Percentiles rank a stretch among this genome's conserved stretches.
Evolutionary conservation across 345 rosid genomes (phyloP).

Genomic region (Hypericum perforatum): DNA sequence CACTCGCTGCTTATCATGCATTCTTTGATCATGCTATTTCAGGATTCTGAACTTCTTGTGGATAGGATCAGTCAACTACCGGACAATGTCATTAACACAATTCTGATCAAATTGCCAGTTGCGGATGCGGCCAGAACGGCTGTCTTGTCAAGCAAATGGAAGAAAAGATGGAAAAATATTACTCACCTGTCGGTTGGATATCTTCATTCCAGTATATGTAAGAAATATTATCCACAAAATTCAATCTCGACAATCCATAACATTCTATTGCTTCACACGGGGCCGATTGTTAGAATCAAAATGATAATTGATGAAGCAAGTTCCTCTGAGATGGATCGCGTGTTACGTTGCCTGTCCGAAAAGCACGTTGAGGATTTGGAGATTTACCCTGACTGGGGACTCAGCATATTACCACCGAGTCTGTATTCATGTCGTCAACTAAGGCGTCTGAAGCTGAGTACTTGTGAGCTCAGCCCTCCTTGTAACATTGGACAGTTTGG

Average conservation of each 20-base stretch:
- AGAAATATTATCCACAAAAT: background rate
- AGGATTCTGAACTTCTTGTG: too few species aligned
- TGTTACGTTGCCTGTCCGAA: conserved; percentile 4
- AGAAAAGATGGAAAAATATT: conserved; percentile 5
- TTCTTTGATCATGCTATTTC: too few species aligned
- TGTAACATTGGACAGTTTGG: background rate
- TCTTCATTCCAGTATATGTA: background rate
- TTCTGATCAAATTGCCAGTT: background rate
- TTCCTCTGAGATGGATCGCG: background rate
- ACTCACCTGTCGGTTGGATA: conserved; percentile 2
- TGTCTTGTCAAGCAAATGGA: conserved; percentile 9
- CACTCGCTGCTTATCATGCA: too few species aligned
- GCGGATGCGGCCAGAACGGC: conserved; percentile 8
- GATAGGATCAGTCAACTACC: conserved; percentile 4
- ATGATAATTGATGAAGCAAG: background rate
- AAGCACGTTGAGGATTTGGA: background rate
- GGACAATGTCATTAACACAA: background rate
- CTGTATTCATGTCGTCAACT: conserved; percentile 6
- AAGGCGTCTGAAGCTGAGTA: background rate
- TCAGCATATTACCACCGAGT: background rate
- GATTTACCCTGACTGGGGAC: conserved; percentile 1
- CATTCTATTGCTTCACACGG: conserved; percentile 3
- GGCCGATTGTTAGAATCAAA: background rate
- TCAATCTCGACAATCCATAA: background rate
- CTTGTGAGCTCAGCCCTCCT: conserved; percentile 7